Evolutionary conservation across 331 rosid species (phyloP), one percentile per base, ranked within the genome.

Genomic region (Pyrus hybrid): DNA sequence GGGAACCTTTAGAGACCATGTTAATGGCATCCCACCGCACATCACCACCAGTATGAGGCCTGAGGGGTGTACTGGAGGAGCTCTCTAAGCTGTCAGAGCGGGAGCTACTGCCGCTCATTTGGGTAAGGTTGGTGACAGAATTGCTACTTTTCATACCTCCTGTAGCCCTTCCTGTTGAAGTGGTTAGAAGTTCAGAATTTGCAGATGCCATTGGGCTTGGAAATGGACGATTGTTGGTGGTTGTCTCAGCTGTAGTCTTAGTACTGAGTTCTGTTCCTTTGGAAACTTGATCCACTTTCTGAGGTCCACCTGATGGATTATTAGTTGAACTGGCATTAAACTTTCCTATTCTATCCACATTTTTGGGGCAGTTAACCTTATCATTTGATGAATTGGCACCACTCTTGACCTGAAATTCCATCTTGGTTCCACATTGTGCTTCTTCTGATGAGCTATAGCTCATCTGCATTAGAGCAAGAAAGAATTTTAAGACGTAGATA

Each of bases 31-130:
- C 97, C 96, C 96, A 92, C 77, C 96, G 77, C 4, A 80, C 83
- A 63, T 92, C 96, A 41, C 97, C 96, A 67, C 97, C 97, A 13
- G 96, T 92, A 56, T 92, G 97, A 35, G 96, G 96, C 87, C 78
- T 92, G 61, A 90, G 57, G 18, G 86, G 84, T n/a, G 90, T 70
- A 47, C 84, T 79, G n/a, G 45, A 64, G 3, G 89, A 79, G 80
- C 90, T 84, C 72, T 92, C 93, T 80, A 90, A 83, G 84, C 96
- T 88, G 71, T 89, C 72, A 49, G 91, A 85, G 13, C 89, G 87
- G 66, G 93, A 87, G 77, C 80, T 72, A 37, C 73, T 14, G 23
- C 83, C 75, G 13, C 83, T 87, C 73, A 74, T 75, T 10, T 72
- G 75, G 58, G 83, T 81, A 70, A 58, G 77, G 78, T 54, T 83